A percentile compares a stretch with the other conserved stretches of the same genome.
Evolutionary conservation across 2,329 filamentous ascomycete genomes (phyloP).

Genomic region (Coniella lustricola): DNA sequence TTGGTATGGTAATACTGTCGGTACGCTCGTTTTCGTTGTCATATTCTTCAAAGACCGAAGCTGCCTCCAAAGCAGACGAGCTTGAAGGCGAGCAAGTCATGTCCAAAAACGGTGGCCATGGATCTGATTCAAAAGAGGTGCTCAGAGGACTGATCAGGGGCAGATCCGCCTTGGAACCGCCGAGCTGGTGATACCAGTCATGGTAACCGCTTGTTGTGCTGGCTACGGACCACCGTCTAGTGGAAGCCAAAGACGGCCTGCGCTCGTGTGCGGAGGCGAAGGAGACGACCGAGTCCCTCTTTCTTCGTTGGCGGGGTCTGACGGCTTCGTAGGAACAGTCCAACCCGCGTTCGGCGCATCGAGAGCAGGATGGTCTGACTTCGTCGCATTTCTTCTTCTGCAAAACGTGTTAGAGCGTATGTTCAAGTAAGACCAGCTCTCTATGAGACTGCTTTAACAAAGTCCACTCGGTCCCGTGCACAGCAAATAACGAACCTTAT

Average conservation of each 20-base stretch:
- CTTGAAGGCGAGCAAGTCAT: slow-evolving; percentile 5
- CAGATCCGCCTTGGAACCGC: slow-evolving; percentile 4
- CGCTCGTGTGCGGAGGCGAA: slow-evolving; percentile 17
- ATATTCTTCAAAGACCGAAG: slow-evolving; percentile 14
- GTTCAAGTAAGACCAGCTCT: too few species aligned
- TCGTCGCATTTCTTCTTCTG: slow-evolving; percentile 56
- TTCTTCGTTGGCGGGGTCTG: slow-evolving; percentile 34
- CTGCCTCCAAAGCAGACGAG: slow-evolving; percentile 1
- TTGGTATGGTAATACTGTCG: background rate
- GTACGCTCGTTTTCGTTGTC: background rate
- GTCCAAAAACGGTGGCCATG: slow-evolving; percentile 2
- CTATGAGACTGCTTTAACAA: too few species aligned
- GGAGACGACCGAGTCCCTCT: slow-evolving; percentile 26
- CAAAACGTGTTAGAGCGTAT: slow-evolving; percentile 4
- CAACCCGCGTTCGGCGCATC: slow-evolving; percentile 41
- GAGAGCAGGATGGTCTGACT: slow-evolving; percentile 41
- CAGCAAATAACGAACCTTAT: slow-evolving; percentile 38
- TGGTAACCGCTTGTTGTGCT: slow-evolving; percentile 12
- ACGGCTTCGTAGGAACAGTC: slow-evolving; percentile 45
- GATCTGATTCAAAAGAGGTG: slow-evolving; percentile 11
- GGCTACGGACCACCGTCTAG: slow-evolving; percentile 10
- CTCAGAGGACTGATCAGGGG: slow-evolving; percentile 14
- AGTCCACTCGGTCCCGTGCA: too few species aligned
- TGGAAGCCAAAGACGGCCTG: slow-evolving; percentile 24
- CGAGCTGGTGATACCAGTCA: slow-evolving; percentile 8